Evolutionary conservation across 805 yeast genomes (phyloP), one percentile per base, ranked within the genome.

Genomic region (Candida tallmaniae): DNA sequence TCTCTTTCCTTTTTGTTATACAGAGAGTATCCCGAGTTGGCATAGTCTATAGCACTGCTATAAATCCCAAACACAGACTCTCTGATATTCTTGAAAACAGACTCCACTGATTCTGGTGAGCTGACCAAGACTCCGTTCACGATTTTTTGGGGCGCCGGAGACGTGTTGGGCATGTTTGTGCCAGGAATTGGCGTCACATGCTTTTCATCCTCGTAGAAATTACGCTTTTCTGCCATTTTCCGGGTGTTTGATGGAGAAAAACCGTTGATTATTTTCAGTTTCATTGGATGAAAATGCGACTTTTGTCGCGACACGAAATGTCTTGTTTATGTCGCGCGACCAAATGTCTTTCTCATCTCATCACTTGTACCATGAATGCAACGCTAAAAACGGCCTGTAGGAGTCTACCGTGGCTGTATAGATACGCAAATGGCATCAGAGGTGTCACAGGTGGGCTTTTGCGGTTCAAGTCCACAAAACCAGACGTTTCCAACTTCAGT

Each of bases 1-100:
- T 70, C 62, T 49, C 80, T 72, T 61, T 86, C 96, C 4, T 73
- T 69, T 16, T 61, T 56, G 47, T 78, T 72, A 46, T 75, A 80
- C 31, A 64, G 62, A 24, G 66, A 51, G 35, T 80, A 70, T 6
- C 69, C 66, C 12, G 60, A 60, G 42, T 78, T 71, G 34, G 76
- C 58, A 26, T 61, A 63, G n/a, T 35, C 35, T 18, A 47, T 45
- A 1, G 50, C 32, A 6, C 43, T 23, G n/a, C 57, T 44, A 24
- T 65, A 52, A 25, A 56, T 58, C 4, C 46, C 51, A 31, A 19
- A 35, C n/a, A 31, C 7, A 14, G 22, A 4, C 26, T 66, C 60
- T 57, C 94, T 75, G 4, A 69, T 68, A 2, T 49, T 18, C 32
- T 65, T 69, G 46, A 83, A 61, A 31, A 59, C 57, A 3, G 60